Conservation (phyloP, 148 eudicot genomes). For the Dianthus caryophyllus region DNA sequence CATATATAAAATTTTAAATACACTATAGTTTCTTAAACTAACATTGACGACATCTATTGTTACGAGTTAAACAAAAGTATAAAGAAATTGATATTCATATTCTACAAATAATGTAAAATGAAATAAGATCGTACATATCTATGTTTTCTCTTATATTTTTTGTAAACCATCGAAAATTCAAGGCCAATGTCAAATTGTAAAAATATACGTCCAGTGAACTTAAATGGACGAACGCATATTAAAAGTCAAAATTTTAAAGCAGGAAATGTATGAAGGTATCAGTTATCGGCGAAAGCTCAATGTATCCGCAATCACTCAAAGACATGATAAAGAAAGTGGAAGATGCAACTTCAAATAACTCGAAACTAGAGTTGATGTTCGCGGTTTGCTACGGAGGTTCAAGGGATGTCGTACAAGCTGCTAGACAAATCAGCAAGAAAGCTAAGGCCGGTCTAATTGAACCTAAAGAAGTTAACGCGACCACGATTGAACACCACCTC, state of each 20-base stretch:
- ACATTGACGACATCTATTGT: no score
- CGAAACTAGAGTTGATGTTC: background rate
- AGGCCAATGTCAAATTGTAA: no score
- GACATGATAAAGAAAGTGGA: conserved; percentile 12
- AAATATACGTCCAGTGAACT: no score
- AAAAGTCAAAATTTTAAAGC: background rate
- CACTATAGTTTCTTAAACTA: no score
- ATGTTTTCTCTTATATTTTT: no score
- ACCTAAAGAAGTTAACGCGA: background rate
- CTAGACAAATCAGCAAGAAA: background rate
- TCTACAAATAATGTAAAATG: no score
- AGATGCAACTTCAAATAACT: conserved; percentile 6
- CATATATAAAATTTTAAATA: no score
- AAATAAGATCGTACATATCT: no score
- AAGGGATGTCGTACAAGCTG: conserved; percentile 11
- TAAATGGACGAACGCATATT: background rate
- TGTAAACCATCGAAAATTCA: no score
- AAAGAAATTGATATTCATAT: no score
- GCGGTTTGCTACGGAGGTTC: conserved; percentile 17
- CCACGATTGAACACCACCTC: conserved; percentile 3
- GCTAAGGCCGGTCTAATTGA: conserved; percentile 6
- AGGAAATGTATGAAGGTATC: conserved; percentile 4
- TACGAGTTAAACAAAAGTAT: no score
- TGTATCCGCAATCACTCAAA: conserved; percentile 14
- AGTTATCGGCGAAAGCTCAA: conserved; percentile 6